Evolutionary conservation across 1,284 basidiomycete genomes (phyloP), one percentile per base, ranked within the genome.

Genomic region (Sporisorium sorghi): DNA sequence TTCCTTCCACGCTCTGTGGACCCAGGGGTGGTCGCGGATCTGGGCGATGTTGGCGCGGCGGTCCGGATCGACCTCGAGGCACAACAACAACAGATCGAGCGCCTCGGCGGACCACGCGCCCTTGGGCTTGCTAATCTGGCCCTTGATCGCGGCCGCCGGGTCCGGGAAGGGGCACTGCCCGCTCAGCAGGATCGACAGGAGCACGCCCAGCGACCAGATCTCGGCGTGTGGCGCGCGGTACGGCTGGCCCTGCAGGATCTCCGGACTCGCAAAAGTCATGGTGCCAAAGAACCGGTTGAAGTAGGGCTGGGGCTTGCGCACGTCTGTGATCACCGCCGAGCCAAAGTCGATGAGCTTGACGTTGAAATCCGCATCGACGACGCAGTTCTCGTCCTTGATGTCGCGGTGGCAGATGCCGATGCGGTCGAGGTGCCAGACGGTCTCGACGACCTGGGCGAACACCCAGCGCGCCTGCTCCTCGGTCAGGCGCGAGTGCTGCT

Each of bases 301-400:
- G 69, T 88, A 89, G 0, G 92, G 91, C 14, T 88, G 88, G 2
- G 90, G 88, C 62, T 89, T 85, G 14, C 86, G 84, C 1, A 90
- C 89, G 81, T 94, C 90, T 56, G 90, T 89, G 75, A 92, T 89
- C 32, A 91, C 91, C 24, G 93, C 93, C 71, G 91, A 93, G 52
- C 93, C 93, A 85, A 97, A 97, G 86, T 97, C 93, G 82, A 97
- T 93, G 54, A 97, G 88, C 85, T 97, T 96, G 81, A 95, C 91
- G 67, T 60, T 72, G 56, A 77, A 76, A 39, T 79, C 76, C 57
- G 86, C 87, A 84, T 94, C 93, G 62, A 96, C 90, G 58, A 95
- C 90, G 33, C 79, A 80, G 71, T 97, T 97, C 85, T 97, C 94
- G 81, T 96, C 94, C 84, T 97, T 97, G 85, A 97, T 91, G 83